Conservation (phyloP, 805 yeast species). For the Kodamaea hsintzibuensis region DNA sequence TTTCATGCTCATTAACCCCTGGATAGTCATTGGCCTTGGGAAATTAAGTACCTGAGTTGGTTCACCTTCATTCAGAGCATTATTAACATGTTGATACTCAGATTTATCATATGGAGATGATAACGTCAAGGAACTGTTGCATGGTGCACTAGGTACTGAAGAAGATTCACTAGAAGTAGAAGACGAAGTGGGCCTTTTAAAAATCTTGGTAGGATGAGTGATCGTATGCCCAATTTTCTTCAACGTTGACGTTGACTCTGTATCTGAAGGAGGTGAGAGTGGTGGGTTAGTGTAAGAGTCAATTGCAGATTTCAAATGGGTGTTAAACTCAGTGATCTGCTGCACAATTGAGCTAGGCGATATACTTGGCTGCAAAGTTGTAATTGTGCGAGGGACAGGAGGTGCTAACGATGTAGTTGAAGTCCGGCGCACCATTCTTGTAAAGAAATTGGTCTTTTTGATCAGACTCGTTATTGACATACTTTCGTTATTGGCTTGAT, state of each 20-base stretch:
- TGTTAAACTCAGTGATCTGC: slow-evolving; percentile 14
- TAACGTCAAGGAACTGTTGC: background rate
- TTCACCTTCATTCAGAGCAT: background rate
- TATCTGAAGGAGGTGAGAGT: background rate
- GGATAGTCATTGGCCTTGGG: slow-evolving; percentile 36
- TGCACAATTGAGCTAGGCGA: slow-evolving; percentile 14
- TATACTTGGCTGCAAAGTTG: slow-evolving; percentile 16
- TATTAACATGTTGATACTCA: slow-evolving; percentile 9
- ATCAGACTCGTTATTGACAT: slow-evolving; percentile 1
- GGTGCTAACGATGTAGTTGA: background rate
- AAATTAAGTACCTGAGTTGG: slow-evolving; percentile 16
- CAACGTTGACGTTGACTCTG: slow-evolving; percentile 16
- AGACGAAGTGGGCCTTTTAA: slow-evolving; percentile 9
- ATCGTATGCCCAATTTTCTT: slow-evolving; percentile 21
- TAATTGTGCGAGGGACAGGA: slow-evolving; percentile 11
- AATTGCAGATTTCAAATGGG: slow-evolving; percentile 8
- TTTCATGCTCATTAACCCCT: slow-evolving; percentile 32
- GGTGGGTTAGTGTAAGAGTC: background rate
- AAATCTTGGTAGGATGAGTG: slow-evolving; percentile 19
- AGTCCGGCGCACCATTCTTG: slow-evolving; percentile 10
- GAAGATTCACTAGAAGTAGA: background rate
- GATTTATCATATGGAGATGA: slow-evolving; percentile 6
- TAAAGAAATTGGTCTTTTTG: slow-evolving; percentile 4
- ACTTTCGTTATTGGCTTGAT: slow-evolving; percentile 5
- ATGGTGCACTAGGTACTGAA: background rate